These are phyloP conservation scores for Talaromyces atroroseus DNA, from an alignment of 2,329 filamentous ascomycete genomes.

Conservation along the genomic window DNA sequence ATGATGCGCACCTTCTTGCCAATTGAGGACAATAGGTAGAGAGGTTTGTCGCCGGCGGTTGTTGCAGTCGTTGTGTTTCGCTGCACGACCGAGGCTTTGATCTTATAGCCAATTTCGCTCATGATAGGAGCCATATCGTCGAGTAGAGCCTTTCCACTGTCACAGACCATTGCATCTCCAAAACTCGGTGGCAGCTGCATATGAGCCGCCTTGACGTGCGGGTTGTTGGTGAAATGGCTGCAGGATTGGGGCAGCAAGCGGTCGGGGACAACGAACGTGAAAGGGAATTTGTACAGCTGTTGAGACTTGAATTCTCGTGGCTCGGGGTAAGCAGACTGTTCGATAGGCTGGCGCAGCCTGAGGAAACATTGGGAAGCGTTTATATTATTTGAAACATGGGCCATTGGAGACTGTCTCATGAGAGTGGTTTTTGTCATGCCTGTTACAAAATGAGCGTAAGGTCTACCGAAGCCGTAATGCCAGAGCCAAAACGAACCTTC, in stretches of 20 bases:
- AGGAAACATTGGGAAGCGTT: conserved; percentile 58
- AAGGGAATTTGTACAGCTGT: conserved; percentile 54
- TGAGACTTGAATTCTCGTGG: conserved; percentile 52
- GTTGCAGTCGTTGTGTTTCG: conserved; percentile 10
- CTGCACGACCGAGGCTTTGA: conserved; percentile 46
- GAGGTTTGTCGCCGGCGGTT: conserved; percentile 31
- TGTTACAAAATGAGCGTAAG: conserved; percentile 22
- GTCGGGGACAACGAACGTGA: conserved; percentile 59
- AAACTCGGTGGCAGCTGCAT: conserved; percentile 57
- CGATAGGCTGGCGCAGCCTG: conserved; percentile 56
- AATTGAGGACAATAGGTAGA: conserved; percentile 45
- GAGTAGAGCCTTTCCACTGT: conserved; percentile 45
- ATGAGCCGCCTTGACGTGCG: conserved; percentile 52
- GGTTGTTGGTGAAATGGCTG: conserved; percentile 47
- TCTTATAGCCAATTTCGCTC: conserved; percentile 54
- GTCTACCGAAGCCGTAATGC: background rate
- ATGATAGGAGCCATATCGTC: conserved; percentile 61
- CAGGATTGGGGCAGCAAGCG: conserved; percentile 57
- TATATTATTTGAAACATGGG: conserved; percentile 49
- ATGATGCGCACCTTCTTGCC: conserved; percentile 55
- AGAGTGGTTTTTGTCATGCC: conserved; percentile 50
- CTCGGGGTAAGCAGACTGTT: conserved; percentile 48
- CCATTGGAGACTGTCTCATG: conserved; percentile 49
- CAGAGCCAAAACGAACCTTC: conserved; percentile 39
- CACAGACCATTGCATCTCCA: conserved; percentile 52